A percentile compares a stretch with the other conserved stretches of the same genome.
Conservation (phyloP, 163 green algal species). For the Scenedesmus sp. region DNA sequence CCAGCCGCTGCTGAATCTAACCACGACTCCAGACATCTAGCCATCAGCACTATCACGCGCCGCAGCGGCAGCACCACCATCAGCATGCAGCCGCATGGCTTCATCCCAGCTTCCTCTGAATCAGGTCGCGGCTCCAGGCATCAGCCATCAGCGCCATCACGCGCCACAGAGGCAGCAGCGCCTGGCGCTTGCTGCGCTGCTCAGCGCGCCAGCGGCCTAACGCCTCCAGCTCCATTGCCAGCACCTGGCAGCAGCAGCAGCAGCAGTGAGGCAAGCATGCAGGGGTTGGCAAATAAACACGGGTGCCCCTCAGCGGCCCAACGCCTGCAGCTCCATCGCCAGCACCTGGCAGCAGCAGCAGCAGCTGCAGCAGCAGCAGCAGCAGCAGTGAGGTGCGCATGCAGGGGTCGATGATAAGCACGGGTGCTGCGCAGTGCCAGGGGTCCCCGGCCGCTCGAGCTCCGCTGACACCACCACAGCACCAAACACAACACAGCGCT, state of each 20-base stretch:
- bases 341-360: not conserved
- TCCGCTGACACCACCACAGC: too few relatives aligned
- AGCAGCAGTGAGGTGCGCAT: not conserved
- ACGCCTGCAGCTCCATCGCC: not conserved
- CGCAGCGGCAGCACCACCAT: not conserved
- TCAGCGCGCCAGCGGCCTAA: not conserved
- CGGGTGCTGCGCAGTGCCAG: too few relatives aligned
- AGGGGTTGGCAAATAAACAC: too few relatives aligned
- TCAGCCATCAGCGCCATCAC: constrained; percentile 31
- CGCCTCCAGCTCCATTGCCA: constrained; percentile 15
- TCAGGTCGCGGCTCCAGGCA: not conserved
- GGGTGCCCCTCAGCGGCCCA: not conserved
- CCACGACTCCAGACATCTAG: too few relatives aligned
- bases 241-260: not conserved
- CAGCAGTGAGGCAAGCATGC: not conserved
- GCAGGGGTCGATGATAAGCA: too few relatives aligned
- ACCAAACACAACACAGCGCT: not conserved
- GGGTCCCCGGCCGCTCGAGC: too few relatives aligned
- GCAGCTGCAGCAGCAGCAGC: not conserved
- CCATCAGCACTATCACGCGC: too few relatives aligned
- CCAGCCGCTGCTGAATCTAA: too few relatives aligned
- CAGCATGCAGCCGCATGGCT: not conserved
- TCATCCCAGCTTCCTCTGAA: not conserved
- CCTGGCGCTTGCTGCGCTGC: not conserved
- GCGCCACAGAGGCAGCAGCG: constrained; percentile 32